These are phyloP conservation scores for Candida sanyaensis DNA, from an alignment of 1,139 yeast genomes.

Conservation along the genomic window DNA sequence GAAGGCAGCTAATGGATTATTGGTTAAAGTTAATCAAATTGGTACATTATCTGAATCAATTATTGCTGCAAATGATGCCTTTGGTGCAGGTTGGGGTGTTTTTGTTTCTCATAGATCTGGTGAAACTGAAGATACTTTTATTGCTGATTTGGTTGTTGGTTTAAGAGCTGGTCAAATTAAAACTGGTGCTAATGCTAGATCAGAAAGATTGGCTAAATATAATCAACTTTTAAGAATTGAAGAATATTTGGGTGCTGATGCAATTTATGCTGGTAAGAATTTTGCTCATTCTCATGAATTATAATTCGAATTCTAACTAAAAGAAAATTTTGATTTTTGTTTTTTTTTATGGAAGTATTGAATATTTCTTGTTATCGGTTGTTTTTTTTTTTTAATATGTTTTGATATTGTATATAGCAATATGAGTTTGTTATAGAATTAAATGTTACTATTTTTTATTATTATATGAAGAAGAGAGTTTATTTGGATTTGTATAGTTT, in stretches of 20 bases:
- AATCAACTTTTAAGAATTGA: constrained; percentile 96
- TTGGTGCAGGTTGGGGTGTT: constrained; percentile 94
- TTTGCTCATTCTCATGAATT: constrained; percentile 58
- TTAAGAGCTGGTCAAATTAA: constrained; percentile 96
- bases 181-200: constrained; percentile 99
- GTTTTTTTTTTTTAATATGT: too few species aligned
- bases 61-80: constrained; percentile 89
- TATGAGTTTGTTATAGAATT: too few species aligned
- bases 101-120: constrained; percentile 99
- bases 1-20: constrained; percentile 90
- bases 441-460: too few species aligned
- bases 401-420: too few species aligned
- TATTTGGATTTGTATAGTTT: too few species aligned
- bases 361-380: too few species aligned
- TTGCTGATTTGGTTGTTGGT: constrained; percentile 96
- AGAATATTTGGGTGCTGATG: constrained; percentile 95
- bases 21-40: constrained; percentile 95
- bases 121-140: constrained; percentile 97
- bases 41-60: constrained; percentile 91
- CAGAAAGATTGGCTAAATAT: constrained; percentile 97
- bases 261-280: constrained; percentile 87
- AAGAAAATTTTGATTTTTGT: too few species aligned
- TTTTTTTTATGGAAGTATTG: too few species aligned
- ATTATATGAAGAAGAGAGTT: too few species aligned
- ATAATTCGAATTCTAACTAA: constrained; percentile 17